A percentile compares a stretch with the other conserved stretches of the same genome.
These are phyloP conservation scores for Stephania yunnanensis DNA, from an alignment of 164 flowering plant genomes.

Conservation along the genomic window DNA sequence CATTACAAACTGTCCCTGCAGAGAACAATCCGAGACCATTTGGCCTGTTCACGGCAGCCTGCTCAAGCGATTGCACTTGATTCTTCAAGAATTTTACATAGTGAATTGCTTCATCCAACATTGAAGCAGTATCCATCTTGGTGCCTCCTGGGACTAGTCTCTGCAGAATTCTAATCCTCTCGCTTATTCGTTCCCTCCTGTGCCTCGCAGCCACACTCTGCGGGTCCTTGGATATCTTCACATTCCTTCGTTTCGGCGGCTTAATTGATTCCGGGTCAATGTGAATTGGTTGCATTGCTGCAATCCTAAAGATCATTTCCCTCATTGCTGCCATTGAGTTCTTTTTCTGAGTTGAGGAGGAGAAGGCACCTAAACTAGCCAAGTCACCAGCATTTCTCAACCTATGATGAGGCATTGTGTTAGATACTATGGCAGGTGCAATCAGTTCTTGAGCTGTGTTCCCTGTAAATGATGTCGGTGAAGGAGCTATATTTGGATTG, in stretches of 20 bases:
- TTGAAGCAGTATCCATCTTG: conserved; percentile 64
- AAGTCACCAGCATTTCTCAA: conserved; percentile 16
- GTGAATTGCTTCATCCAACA: conserved; percentile 60
- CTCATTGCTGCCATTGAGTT: conserved; percentile 35
- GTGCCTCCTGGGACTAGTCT: conserved; percentile 62
- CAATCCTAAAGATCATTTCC: conserved; percentile 53
- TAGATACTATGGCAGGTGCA: conserved; percentile 7
- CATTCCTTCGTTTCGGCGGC: conserved; percentile 53
- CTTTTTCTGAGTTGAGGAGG: conserved; percentile 20
- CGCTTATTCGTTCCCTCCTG: conserved; percentile 51
- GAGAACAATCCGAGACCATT: conserved; percentile 25
- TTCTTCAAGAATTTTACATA: conserved; percentile 55
- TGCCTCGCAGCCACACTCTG: conserved; percentile 64
- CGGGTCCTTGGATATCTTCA: conserved; percentile 56
- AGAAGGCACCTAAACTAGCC: conserved; percentile 6
- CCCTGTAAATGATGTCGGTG: conserved; percentile 22
- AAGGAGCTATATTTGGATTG: conserved; percentile 14
- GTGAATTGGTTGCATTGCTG: conserved; percentile 61
- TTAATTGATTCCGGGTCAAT: conserved; percentile 58
- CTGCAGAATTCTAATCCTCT: conserved; percentile 50
- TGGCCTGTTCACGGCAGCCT: conserved; percentile 28
- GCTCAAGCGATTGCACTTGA: conserved; percentile 46
- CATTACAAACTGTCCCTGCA: conserved; percentile 18
- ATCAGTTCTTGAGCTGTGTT: conserved; percentile 19
- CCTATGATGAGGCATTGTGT: conserved; percentile 8